Evolutionary conservation across 106 monocot species (phyloP).

Genomic region (Dioscorea alata): DNA sequence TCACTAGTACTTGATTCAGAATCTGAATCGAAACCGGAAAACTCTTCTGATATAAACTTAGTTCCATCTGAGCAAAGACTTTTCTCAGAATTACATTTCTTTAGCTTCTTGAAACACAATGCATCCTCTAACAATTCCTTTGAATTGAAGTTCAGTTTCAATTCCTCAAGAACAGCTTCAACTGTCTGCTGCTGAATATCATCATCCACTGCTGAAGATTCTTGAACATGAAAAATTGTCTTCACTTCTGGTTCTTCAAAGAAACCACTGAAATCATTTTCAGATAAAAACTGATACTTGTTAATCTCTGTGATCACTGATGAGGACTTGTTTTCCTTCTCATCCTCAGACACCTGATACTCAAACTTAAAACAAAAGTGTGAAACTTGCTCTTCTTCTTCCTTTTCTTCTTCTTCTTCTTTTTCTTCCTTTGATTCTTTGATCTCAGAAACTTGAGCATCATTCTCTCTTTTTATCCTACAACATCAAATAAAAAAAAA

Average conservation of each 20-base stretch:
- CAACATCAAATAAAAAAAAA: no score
- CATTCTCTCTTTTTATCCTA: constrained; percentile 3
- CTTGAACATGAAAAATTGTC: constrained; percentile 26
- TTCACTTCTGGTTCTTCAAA: constrained; percentile 20
- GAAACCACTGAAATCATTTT: constrained; percentile 38
- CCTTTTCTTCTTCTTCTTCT: background rate
- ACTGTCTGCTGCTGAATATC: no score
- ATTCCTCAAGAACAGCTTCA: no score
- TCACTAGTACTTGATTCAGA: constrained; percentile 42
- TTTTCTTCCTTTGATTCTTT: background rate
- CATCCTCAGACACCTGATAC: constrained; percentile 21
- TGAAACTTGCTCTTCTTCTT: constrained; percentile 13
- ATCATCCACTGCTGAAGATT: background rate
- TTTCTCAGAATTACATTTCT: no score
- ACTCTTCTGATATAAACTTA: constrained; percentile 13
- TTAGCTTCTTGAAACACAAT: no score
- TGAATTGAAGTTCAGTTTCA: no score
- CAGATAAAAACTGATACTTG: constrained; percentile 28
- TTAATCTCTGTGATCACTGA: constrained; percentile 3
- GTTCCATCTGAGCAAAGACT: background rate
- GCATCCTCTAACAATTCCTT: no score
- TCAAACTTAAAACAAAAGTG: constrained; percentile 58
- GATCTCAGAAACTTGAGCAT: background rate
- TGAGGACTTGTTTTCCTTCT: background rate
- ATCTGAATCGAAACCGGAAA: constrained; percentile 43